Percentiles rank a stretch among this genome's conserved stretches.
Conservation (phyloP, 1,139 yeast species). For the Kodamaea plutei region DNA sequence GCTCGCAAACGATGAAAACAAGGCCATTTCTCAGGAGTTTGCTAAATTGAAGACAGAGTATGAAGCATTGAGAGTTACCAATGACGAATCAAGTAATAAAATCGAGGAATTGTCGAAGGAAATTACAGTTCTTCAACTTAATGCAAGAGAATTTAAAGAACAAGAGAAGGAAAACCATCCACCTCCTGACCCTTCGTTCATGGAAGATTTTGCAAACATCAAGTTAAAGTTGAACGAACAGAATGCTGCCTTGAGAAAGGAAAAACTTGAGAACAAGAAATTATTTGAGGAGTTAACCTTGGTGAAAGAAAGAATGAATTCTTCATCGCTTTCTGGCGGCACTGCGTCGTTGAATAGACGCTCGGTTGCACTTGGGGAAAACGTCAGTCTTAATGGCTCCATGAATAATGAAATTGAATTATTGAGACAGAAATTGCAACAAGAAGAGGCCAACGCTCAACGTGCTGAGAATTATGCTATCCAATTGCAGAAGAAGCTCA, state of each 20-base stretch:
- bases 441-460: slow-evolving; percentile 39
- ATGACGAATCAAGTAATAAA: slow-evolving; percentile 5
- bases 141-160: slow-evolving; percentile 8
- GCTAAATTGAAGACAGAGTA: slow-evolving; percentile 33
- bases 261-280: slow-evolving; percentile 51
- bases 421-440: slow-evolving; percentile 34
- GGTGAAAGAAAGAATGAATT: slow-evolving; percentile 40
- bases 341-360: slow-evolving; percentile 20
- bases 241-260: slow-evolving; percentile 47
- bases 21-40: slow-evolving; percentile 14
- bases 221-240: slow-evolving; percentile 52
- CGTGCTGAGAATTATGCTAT: slow-evolving; percentile 47
- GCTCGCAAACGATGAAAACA: slow-evolving; percentile 12
- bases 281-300: slow-evolving; percentile 55
- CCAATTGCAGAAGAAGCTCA: slow-evolving; percentile 43
- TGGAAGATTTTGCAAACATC: slow-evolving; percentile 46
- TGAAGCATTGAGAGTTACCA: slow-evolving; percentile 22
- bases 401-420: slow-evolving; percentile 34
- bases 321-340: slow-evolving; percentile 10
- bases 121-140: slow-evolving; percentile 16
- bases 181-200: slow-evolving; percentile 33
- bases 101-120: slow-evolving; percentile 18
- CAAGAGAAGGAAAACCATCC: slow-evolving; percentile 36
- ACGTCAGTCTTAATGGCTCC: slow-evolving; percentile 17
- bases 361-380: slow-evolving; percentile 37